These are phyloP conservation scores for Ogataea salicorniae DNA, from an alignment of 805 yeast genomes.

Conservation along the genomic window DNA sequence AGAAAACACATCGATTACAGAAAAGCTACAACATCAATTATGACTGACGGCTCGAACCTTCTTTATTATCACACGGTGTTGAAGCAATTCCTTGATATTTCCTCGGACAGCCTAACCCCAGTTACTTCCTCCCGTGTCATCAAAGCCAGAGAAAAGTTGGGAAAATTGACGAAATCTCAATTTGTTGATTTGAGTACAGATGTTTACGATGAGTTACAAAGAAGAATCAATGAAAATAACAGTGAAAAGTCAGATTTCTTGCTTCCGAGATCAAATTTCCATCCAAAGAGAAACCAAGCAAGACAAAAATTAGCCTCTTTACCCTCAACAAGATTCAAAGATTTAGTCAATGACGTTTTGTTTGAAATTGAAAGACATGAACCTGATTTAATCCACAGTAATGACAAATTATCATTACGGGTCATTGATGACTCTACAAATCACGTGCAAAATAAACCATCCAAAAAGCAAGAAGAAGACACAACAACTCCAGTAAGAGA, in stretches of 20 bases:
- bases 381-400: constrained; percentile 11
- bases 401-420: constrained; percentile 11
- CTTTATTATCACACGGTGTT: constrained; percentile 41
- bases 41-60: constrained; percentile 17
- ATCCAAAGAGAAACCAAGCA: constrained; percentile 93
- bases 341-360: constrained; percentile 82
- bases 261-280: constrained; percentile 68
- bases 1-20: no score
- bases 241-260: constrained; percentile 49
- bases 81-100: constrained; percentile 45
- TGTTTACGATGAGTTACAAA: constrained; percentile 84
- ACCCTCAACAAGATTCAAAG: constrained; percentile 78
- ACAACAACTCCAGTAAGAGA: constrained; percentile 14
- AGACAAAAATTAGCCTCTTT: constrained; percentile 84
- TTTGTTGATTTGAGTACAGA: constrained; percentile 89
- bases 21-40: background rate
- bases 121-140: constrained; percentile 56
- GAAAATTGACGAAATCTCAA: constrained; percentile 75
- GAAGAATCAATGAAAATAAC: constrained; percentile 60
- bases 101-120: constrained; percentile 40
- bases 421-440: constrained; percentile 6
- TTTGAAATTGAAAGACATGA: constrained; percentile 70
- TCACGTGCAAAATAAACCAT: background rate
- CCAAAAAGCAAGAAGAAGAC: background rate
- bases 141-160: constrained; percentile 79